These are phyloP conservation scores for Marasmius sp. DNA, from an alignment of 1,284 basidiomycete genomes.

Conservation along the genomic window DNA sequence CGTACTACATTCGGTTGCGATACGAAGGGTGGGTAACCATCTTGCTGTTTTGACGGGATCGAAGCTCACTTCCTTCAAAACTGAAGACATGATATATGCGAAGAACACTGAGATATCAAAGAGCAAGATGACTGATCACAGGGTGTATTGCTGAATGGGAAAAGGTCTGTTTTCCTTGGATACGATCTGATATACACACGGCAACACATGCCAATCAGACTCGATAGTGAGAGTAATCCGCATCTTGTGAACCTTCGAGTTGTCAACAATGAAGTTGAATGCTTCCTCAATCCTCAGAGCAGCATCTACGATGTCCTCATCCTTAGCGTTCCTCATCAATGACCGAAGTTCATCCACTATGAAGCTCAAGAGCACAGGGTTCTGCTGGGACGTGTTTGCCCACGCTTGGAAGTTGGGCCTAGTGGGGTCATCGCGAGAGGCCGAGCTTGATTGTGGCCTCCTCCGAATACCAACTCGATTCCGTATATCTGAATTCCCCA, in stretches of 20 bases:
- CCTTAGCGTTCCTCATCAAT: constrained; percentile 2
- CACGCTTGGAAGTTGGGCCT: background rate
- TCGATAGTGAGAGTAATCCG: constrained; percentile 3
- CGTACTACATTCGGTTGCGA: background rate
- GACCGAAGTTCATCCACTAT: constrained; percentile 1
- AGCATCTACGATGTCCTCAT: background rate
- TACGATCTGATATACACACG: too few relatives aligned
- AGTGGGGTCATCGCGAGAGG: background rate
- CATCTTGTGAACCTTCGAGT: constrained; percentile 2
- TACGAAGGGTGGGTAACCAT: background rate
- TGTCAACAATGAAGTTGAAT: constrained; percentile 5
- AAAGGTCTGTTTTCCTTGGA: too few relatives aligned
- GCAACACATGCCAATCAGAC: constrained; percentile 10
- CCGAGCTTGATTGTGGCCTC: background rate
- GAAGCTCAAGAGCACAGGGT: constrained; percentile 1
- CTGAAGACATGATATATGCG: constrained; percentile 8
- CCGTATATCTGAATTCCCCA: background rate
- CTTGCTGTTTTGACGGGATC: background rate
- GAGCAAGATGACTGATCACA: background rate
- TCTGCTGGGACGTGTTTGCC: background rate
- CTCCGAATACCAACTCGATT: background rate
- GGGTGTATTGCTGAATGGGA: too few relatives aligned
- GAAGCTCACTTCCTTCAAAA: background rate
- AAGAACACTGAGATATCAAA: background rate
- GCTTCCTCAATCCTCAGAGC: constrained; percentile 4